Conservation (phyloP, 23 red algal genomes). For the Porphyridium purpureum region DNA sequence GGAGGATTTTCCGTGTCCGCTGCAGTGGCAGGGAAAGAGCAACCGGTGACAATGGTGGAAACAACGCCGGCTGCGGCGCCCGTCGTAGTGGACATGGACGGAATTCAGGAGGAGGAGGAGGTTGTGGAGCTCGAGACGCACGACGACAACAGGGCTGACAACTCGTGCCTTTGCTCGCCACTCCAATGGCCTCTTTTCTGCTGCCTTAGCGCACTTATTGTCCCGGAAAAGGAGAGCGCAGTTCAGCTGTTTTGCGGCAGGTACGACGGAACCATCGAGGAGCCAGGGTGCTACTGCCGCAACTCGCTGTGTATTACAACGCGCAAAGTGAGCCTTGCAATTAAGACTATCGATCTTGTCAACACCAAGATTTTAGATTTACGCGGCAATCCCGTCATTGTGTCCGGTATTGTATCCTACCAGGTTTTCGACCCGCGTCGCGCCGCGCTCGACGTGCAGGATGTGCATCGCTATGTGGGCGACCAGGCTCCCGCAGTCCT, state of each 20-base stretch:
- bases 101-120: too few species aligned
- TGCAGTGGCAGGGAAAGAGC: too few species aligned
- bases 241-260: conserved; percentile 45
- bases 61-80: too few species aligned
- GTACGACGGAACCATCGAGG: conserved; percentile 50
- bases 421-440: conserved; percentile 18
- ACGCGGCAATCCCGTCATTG: conserved; percentile 26
- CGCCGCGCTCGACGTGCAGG: conserved; percentile 38
- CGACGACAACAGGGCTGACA: too few species aligned
- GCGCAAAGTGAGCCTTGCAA: conserved; percentile 21
- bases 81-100: too few species aligned
- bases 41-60: too few species aligned
- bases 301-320: conserved; percentile 15
- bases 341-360: conserved; percentile 22
- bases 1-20: too few species aligned
- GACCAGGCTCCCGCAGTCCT: conserved; percentile 46
- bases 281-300: conserved; percentile 48
- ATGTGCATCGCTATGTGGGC: conserved; percentile 21
- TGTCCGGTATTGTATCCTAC: conserved; percentile 40
- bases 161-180: too few species aligned
- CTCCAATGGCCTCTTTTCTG: too few species aligned
- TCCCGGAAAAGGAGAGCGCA: conserved; percentile 16
- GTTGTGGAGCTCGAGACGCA: too few species aligned
- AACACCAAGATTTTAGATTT: conserved; percentile 36
- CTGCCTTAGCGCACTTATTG: too few species aligned